Conservation (phyloP, 2,329 filamentous ascomycete species). For the Nemania sp. region DNA sequence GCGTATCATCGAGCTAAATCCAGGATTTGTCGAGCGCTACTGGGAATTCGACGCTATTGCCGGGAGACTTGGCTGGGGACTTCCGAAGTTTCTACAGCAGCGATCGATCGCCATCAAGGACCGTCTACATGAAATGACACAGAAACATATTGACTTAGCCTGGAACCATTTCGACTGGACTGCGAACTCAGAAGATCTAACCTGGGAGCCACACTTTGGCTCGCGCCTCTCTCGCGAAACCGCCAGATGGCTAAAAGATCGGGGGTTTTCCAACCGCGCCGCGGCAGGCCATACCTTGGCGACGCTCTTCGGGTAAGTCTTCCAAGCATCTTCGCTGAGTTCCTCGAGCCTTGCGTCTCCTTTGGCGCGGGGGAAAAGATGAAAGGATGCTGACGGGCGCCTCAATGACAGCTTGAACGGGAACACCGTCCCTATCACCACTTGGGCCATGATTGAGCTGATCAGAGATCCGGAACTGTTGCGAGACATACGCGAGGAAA, state of each 20-base stretch:
- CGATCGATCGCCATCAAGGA: constrained; percentile 25
- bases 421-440: constrained; percentile 37
- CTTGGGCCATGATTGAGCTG: constrained; percentile 38
- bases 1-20: constrained; percentile 30
- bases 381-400: too few species aligned
- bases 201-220: constrained; percentile 39
- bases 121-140: constrained; percentile 20
- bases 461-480: constrained; percentile 31
- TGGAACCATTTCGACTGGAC: constrained; percentile 28
- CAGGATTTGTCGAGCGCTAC: constrained; percentile 30
- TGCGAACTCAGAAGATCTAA: constrained; percentile 8
- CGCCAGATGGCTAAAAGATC: constrained; percentile 27
- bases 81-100: constrained; percentile 31
- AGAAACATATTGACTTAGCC: constrained; percentile 16
- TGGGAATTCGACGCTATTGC: not conserved
- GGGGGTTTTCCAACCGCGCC: constrained; percentile 20
- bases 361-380: too few species aligned
- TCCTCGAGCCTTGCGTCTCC: too few species aligned
- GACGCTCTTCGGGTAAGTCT: constrained; percentile 24
- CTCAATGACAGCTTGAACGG: constrained; percentile 37
- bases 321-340: too few species aligned
- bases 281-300: not conserved
- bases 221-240: constrained; percentile 28
- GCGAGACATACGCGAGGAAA: constrained; percentile 29
- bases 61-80: constrained; percentile 27